These are phyloP conservation scores for Pythium aristosporum DNA, from an alignment of 352 stramenopile genomes.

Conservation along the genomic window DNA sequence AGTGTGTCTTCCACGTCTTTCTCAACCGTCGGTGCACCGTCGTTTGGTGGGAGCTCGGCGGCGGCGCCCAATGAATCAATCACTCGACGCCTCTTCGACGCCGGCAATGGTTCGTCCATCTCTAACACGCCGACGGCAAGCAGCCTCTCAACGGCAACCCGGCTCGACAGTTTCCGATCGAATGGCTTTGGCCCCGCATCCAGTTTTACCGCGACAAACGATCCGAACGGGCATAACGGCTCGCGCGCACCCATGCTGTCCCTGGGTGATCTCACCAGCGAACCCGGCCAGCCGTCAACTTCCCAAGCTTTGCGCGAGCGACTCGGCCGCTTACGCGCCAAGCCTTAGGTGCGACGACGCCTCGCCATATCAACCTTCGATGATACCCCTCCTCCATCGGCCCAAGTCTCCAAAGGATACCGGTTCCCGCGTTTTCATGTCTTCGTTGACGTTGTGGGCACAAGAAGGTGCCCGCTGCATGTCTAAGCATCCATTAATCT, in stretches of 20 bases:
- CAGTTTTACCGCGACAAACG: conserved; percentile 52
- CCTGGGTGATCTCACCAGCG: conserved; percentile 16
- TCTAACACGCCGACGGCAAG: conserved; percentile 1
- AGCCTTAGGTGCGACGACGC: neutral
- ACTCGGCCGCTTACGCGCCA: conserved; percentile 23
- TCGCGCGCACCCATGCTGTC: conserved; percentile 15
- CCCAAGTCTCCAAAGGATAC: neutral
- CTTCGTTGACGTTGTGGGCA: neutral
- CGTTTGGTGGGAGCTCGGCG: conserved; percentile 7
- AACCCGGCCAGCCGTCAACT: conserved; percentile 17
- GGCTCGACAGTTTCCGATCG: conserved; percentile 29
- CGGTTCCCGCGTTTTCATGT: neutral
- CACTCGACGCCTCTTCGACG: conserved; percentile 55
- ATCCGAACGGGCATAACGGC: conserved; percentile 22
- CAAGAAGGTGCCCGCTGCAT: neutral
- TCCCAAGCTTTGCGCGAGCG: conserved; percentile 24
- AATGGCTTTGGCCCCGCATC: conserved; percentile 25
- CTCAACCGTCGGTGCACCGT: conserved; percentile 11
- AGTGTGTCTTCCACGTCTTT: conserved; percentile 13
- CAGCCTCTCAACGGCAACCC: conserved; percentile 10
- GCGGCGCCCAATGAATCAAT: conserved; percentile 28
- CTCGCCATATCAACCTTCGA: neutral
- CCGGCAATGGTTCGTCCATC: conserved; percentile 15
- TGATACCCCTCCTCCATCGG: neutral
- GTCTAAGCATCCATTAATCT: conserved; percentile 6